These are phyloP conservation scores for Trichosporon ovoides DNA, from an alignment of 1,284 basidiomycete genomes.

Conservation along the genomic window DNA sequence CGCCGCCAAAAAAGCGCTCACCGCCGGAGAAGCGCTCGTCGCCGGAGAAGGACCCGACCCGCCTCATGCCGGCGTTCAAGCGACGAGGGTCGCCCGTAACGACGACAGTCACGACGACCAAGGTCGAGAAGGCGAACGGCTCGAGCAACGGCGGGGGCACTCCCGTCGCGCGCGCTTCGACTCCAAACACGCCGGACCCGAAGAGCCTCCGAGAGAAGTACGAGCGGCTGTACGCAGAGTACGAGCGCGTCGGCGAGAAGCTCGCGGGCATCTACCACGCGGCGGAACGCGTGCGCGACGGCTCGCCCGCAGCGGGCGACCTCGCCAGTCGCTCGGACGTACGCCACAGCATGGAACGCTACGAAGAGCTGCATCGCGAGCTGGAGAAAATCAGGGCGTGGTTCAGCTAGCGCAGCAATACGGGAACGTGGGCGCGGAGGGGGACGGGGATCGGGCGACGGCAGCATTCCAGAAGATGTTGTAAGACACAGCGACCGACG, in stretches of 20 bases:
- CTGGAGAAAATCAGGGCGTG: constrained; percentile 36
- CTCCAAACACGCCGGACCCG: constrained; percentile 14
- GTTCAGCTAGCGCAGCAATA: constrained; percentile 25
- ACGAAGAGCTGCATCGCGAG: constrained; percentile 40
- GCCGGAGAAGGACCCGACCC: background rate
- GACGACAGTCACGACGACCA: background rate
- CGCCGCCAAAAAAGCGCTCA: background rate
- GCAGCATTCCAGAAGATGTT: background rate
- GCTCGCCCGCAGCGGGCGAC: constrained; percentile 5
- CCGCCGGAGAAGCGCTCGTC: background rate
- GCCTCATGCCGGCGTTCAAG: background rate
- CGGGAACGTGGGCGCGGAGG: too few species aligned
- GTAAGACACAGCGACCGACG: background rate
- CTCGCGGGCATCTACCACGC: constrained; percentile 27
- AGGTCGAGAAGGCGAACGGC: constrained; percentile 2
- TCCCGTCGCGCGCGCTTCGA: background rate
- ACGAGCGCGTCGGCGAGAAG: constrained; percentile 29
- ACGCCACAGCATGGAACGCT: constrained; percentile 28
- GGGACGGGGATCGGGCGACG: background rate
- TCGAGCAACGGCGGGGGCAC: background rate
- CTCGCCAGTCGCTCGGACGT: constrained; percentile 19
- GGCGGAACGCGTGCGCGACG: constrained; percentile 21
- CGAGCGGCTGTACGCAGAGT: constrained; percentile 39
- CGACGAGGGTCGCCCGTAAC: background rate
- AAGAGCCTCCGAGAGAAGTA: constrained; percentile 35